Evolutionary conservation across 176 grass and related monocot species (phyloP), one percentile per base, ranked within the genome.

Genomic region (Carex parvula): DNA sequence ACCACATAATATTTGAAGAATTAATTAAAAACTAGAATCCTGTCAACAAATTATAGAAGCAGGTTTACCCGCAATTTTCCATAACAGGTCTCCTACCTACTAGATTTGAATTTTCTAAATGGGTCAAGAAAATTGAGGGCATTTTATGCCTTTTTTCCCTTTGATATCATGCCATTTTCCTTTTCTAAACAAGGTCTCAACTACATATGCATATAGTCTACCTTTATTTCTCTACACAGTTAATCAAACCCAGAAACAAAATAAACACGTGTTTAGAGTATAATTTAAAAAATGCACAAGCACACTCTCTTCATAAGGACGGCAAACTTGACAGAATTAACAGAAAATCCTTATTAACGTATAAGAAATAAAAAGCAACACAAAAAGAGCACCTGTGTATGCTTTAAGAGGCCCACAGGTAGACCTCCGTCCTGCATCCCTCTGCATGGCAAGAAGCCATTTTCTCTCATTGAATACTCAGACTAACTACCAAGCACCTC

Each of bases 381-480:
- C 69, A 82, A 70, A 65, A 58, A 88, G 1, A 63, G 63, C 83
- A 98, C 96, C 93, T 89, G 84, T 80, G 89, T 98, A 57, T 87
- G 93, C 89, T 93, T 98, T 60, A 98, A 64, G 21, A 98, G 67
- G 88, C 88, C 93, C 96, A 98, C 85, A 98, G 87, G 75, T 95
- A 98, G 54, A 98, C 86, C 80, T 95, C 17, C 81, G 89, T 73
- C 91, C 93, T 77, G 91, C 92, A 67, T 93, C n/a, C 96, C 92
- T 98, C 93, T 80, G 93, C 93, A 89, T 94, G 91, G 7, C 85
- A 75, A 87, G 86, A 68, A 54, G 93, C 90, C 81, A 88, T 70
- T 98, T 95, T 84, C 93, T 90, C 83, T 92, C 91, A 74, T 98
- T 98, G 84, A 98, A 80, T 98, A 81, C 87, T 88, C 91, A 79